These are phyloP conservation scores for Betula pendula DNA, from an alignment of 306 rosid species.

Conservation along the genomic window DNA sequence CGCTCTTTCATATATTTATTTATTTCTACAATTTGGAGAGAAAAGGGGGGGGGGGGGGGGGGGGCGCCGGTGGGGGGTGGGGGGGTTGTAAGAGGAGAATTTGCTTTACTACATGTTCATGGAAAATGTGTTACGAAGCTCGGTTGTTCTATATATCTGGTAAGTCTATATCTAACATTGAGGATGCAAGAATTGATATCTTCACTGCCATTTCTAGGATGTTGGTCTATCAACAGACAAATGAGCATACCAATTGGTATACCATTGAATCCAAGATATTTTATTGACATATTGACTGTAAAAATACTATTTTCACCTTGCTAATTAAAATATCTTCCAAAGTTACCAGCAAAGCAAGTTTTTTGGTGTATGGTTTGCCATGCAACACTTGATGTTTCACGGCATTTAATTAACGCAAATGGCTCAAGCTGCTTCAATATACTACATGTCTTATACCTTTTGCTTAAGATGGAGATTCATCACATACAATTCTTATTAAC, in stretches of 20 bases:
- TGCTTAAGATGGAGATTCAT: not conserved
- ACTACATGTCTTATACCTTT: not conserved
- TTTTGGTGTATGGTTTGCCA: not conserved
- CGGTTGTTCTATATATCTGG: not conserved
- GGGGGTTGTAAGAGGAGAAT: not conserved
- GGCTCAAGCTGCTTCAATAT: slow-evolving; percentile 2
- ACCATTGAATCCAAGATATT: not conserved
- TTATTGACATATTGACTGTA: not conserved
- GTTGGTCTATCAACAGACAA: not conserved
- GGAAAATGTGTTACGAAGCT: not conserved
- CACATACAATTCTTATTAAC: not conserved
- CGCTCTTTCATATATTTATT: not conserved
- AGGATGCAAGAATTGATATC: not conserved
- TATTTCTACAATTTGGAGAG: too few relatives aligned
- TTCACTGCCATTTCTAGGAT: not conserved
- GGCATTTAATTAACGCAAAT: slow-evolving; percentile 7
- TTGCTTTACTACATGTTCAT: not conserved
- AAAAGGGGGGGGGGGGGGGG: not conserved
- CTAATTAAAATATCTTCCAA: not conserved
- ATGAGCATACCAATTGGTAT: not conserved
- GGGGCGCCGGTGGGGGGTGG: too few relatives aligned
- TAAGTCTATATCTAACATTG: not conserved
- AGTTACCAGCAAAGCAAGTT: not conserved
- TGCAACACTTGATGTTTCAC: not conserved
- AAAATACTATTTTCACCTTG: not conserved